Evolutionary conservation across 805 yeast genomes (phyloP).

Genomic region (Sugiyamaella valdiviana): DNA sequence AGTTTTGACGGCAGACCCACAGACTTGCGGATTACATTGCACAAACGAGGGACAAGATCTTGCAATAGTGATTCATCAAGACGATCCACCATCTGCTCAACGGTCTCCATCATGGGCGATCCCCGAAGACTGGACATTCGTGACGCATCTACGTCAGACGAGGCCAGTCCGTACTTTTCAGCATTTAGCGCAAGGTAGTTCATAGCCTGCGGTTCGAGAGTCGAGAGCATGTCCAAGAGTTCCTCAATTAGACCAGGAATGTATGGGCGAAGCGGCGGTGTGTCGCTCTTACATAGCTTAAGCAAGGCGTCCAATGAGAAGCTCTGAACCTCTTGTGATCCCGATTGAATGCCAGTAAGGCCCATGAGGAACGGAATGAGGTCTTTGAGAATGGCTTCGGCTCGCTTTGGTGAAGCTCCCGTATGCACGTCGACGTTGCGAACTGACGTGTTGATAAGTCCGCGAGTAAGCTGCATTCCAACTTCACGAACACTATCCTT

Average conservation of each 20-base stretch:
- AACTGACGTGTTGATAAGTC: conserved; percentile 57
- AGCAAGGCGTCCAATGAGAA: conserved; percentile 77
- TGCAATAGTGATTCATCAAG: conserved; percentile 48
- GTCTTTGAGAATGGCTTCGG: conserved; percentile 44
- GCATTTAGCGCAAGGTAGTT: conserved; percentile 86
- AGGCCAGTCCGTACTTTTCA: conserved; percentile 70
- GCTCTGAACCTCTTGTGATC: conserved; percentile 74
- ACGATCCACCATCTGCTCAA: conserved; percentile 61
- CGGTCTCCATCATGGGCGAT: conserved; percentile 85
- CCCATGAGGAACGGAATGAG: conserved; percentile 79
- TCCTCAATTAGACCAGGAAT: conserved; percentile 65
- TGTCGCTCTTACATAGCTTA: conserved; percentile 59
- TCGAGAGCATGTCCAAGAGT: conserved; percentile 66
- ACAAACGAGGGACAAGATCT: conserved; percentile 45
- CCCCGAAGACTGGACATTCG: conserved; percentile 65
- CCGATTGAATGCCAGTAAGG: conserved; percentile 69
- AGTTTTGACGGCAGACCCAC: conserved; percentile 91
- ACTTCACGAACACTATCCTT: conserved; percentile 87
- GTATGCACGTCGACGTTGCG: conserved; percentile 46
- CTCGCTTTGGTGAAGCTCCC: conserved; percentile 36
- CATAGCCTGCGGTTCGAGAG: conserved; percentile 84
- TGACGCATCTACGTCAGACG: conserved; percentile 68
- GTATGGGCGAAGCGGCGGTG: conserved; percentile 52
- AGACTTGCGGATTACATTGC: conserved; percentile 53
- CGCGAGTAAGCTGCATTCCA: conserved; percentile 62